A percentile compares a stretch with the other conserved stretches of the same genome.
Evolutionary conservation across 208 protist genomes (phyloP).

Genomic region (Leishmania lainsoni): DNA sequence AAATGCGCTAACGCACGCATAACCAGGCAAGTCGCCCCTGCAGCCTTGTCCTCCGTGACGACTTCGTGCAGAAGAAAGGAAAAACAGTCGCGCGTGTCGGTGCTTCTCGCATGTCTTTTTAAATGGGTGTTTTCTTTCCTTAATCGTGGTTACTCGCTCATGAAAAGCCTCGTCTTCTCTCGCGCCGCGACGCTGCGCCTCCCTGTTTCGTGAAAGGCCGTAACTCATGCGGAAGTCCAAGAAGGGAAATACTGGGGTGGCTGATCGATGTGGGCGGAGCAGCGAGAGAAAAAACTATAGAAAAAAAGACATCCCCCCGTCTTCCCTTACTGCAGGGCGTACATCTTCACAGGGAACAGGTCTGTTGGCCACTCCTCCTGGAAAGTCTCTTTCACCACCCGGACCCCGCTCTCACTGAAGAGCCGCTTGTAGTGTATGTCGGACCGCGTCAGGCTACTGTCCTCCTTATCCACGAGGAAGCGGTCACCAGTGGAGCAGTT

Average conservation of each 20-base stretch:
- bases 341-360: constrained; percentile 90
- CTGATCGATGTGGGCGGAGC: not conserved
- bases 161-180: not conserved
- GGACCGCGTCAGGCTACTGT: constrained; percentile 89
- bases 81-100: not conserved
- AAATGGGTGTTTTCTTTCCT: not conserved
- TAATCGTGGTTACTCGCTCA: not conserved
- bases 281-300: not conserved
- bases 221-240: not conserved
- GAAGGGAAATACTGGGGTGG: not conserved
- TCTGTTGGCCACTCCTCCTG: constrained; percentile 83
- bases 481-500: constrained; percentile 58
- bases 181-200: not conserved
- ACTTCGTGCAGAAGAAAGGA: not conserved
- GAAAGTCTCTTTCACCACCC: constrained; percentile 58
- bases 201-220: not conserved
- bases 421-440: constrained; percentile 87
- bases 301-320: not conserved
- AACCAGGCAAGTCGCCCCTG: not conserved
- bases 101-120: too few relatives aligned
- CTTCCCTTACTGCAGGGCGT: constrained; percentile 64
- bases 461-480: constrained; percentile 89
- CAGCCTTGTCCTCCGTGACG: not conserved
- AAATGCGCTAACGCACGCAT: not conserved
- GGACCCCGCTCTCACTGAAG: constrained; percentile 70